Base-by-base conservation (phyloP, 176 grass and related monocot genomes). In the Juncus effusus region DNA sequence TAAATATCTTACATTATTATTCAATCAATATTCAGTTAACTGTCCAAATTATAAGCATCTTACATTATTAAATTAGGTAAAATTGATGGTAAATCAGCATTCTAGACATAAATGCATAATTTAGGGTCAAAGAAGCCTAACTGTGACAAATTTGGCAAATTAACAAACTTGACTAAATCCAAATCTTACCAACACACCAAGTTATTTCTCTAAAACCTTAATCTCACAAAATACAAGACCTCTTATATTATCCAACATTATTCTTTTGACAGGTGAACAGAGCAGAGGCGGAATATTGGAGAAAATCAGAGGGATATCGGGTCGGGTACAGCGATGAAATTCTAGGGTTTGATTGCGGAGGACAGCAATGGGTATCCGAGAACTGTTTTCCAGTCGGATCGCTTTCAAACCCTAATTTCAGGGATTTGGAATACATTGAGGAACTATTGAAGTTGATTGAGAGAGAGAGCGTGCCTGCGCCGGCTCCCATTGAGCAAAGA, bases 321-420 rank as follows among this genome's bases (percentile, higher is more conserved):
- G 79, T 96, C 59, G 87, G 92, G 14, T 96, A 87, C 87, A 96
- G 92, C 78, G 87, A 96, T 70, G 92, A 96, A 82, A 88, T 96
- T 63, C 64, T 96, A 69, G 87, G 92, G 42, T 96, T 96, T 72
- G 92, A 96, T 75, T 96, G 92, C 88, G 92, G 92, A 62, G 92
- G 92, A 7, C 85, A 91, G 71, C 87, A 96, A 72, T 96, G 87
- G 92, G 92, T 96, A 40, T 86, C 79, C 53, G 87, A 91, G 74
- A 96, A 59, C 38, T 91, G 92, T 70, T 96, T 96, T 54, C 85
- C 85, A 64, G 73, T 87, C 11, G 92, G 92, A 39, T 85, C 87
- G 51, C 66, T 91, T 70, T 47, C 64, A 69, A 96, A 83, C 16
- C 87, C 92, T 69, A 91, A 62, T 68, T 81, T 96, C 84, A 96